phyloP scores from a whole-genome alignment of 345 rosid species.

The Brassica rapa region DNA sequence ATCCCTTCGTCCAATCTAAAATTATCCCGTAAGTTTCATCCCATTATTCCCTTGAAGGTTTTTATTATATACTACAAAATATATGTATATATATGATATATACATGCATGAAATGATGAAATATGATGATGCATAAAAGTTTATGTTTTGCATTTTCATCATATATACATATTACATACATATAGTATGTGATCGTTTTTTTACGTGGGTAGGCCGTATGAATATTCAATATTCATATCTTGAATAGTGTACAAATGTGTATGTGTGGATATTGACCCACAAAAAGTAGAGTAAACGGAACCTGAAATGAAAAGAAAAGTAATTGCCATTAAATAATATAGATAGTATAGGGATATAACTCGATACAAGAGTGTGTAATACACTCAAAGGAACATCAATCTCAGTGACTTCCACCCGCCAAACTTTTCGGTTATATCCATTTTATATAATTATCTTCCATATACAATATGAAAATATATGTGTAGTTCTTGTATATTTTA shows the following conservation, averaged over 20 bases:
- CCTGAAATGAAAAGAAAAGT: background rate
- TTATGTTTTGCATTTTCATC: conserved; percentile 6
- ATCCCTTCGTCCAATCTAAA: conserved; percentile 15
- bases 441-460: conserved; percentile 20
- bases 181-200: conserved; percentile 1
- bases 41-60: background rate
- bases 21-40: conserved; percentile 31
- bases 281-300: background rate
- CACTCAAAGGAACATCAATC: conserved; percentile 83
- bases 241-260: conserved; percentile 10
- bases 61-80: background rate
- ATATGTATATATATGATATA: background rate
- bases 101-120: conserved; percentile 17
- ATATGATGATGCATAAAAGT: conserved; percentile 1
- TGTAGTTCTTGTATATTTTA: background rate
- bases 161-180: background rate
- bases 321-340: conserved; percentile 18
- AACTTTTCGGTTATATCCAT: conserved; percentile 67
- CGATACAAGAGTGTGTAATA: conserved; percentile 60
- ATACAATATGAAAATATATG: conserved; percentile 12
- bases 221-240: conserved; percentile 24
- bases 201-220: background rate
- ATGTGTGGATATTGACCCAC: conserved; percentile 20
- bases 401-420: conserved; percentile 65
- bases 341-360: conserved; percentile 31